Evolutionary conservation across 176 grass and related monocot genomes (phyloP), one percentile per base, ranked within the genome.

Genomic region (Triticum timopheevii): DNA sequence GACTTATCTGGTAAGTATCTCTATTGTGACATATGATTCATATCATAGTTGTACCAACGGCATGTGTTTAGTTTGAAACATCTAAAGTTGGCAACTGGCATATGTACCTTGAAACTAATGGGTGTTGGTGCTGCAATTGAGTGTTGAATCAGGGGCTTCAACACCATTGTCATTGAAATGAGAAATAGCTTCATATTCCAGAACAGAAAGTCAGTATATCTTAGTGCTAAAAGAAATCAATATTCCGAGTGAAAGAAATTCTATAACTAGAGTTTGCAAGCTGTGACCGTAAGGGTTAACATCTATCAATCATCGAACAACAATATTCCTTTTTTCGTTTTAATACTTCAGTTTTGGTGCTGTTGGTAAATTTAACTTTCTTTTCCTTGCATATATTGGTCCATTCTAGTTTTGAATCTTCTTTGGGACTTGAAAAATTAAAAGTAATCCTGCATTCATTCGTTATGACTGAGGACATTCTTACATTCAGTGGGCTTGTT

Each of bases 1-100:
- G 34, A 98, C 88, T 70, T 98, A 98, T 87, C 84, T 95, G 81
- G 93, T 92, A 91, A 52, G 73, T 83, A 84, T 24, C 88, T 58
- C 25, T n/a, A 27, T 2, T 19, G 62, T 85, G 22, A 7, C 36
- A 62, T 84, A 20, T 81, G 62, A 79, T 83, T 86, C 28, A 42
- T 78, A 56, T 50, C 12, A 20, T 49, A 50, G 50, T 62, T 27
- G 13, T 52, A n/a, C 49, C 4, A 69, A 47, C 61, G 25, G 8
- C 47, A 28, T 69, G 16, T 86, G 13, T 27, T 35, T 19, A 17
- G 36, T 56, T 76, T 11, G 52, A 38, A 63, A 74, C 61, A 76
- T 61, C 13, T 59, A 81, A 65, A 23, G 65, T 27, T 84, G 22
- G 17, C 20, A 27, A 36, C 20, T 17, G 7, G 23, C 6, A 47